A percentile compares a stretch with the other conserved stretches of the same genome.
phyloP scores from a whole-genome alignment of 192 early-diverging fungal genomes.

The Coemansia aciculifera region DNA sequence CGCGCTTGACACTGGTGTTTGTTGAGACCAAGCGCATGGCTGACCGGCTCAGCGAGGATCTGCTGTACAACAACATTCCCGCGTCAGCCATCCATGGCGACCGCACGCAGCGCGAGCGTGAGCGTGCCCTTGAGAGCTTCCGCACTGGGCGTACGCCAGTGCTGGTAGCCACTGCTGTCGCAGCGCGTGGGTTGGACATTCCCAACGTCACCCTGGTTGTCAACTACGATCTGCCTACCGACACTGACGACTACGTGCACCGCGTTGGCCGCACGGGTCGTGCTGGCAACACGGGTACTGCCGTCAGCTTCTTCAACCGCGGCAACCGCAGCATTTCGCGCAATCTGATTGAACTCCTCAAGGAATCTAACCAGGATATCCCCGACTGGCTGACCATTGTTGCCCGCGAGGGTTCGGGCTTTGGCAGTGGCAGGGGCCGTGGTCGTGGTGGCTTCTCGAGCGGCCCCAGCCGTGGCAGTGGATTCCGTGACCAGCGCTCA shows the following conservation, averaged over 20 bases:
- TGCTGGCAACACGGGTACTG: constrained; percentile 90
- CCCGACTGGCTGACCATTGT: constrained; percentile 78
- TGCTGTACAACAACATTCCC: constrained; percentile 75
- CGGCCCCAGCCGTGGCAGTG: constrained; percentile 42
- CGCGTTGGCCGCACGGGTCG: constrained; percentile 97
- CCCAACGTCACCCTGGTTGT: constrained; percentile 85
- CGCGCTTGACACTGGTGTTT: constrained; percentile 89
- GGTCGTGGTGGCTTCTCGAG: constrained; percentile 55
- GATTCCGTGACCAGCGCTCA: constrained; percentile 39
- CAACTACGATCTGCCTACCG: constrained; percentile 94
- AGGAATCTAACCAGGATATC: constrained; percentile 93
- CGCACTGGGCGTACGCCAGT: constrained; percentile 76
- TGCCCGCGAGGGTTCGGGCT: constrained; percentile 60
- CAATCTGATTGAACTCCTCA: constrained; percentile 83
- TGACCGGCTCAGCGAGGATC: constrained; percentile 82
- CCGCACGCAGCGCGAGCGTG: constrained; percentile 92
- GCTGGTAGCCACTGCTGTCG: constrained; percentile 97
- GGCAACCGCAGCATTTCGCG: constrained; percentile 79
- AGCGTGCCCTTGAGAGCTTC: constrained; percentile 87
- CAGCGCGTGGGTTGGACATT: constrained; percentile 92
- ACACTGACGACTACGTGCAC: constrained; percentile 98
- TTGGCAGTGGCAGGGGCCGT: constrained; percentile 58
- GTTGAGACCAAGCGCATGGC: constrained; percentile 96
- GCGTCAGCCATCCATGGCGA: constrained; percentile 98
- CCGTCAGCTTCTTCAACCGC: constrained; percentile 95